Evolutionary conservation across 352 stramenopile genomes (phyloP).

Genomic region (Globisporangium nodosum): DNA sequence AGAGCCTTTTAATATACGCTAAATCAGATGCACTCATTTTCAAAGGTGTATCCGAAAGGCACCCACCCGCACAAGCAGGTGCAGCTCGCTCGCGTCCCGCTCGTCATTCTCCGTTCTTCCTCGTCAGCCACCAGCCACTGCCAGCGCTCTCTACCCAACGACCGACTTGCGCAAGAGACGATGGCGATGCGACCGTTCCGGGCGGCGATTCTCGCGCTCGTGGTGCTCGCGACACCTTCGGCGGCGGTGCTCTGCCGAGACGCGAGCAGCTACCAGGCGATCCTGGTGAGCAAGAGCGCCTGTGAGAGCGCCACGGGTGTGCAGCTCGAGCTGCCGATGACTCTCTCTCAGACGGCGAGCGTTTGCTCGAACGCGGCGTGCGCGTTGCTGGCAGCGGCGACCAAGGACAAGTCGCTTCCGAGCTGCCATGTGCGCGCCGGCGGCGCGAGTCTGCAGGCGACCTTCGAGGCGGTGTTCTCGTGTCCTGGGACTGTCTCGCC

Average conservation of each 20-base stretch:
- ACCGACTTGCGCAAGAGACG: too few species aligned
- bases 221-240: neutral
- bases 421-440: neutral
- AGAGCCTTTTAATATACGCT: neutral
- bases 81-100: neutral
- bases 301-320: slow-evolving; percentile 1
- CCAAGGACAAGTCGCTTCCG: neutral
- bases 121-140: neutral
- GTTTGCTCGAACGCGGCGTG: neutral
- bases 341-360: neutral
- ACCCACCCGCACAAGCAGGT: neutral
- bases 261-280: neutral
- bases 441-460: neutral
- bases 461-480: neutral
- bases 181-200: neutral
- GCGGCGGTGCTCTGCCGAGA: neutral
- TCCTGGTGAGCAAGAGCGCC: neutral
- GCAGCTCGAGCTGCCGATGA: neutral
- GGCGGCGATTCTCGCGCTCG: neutral
- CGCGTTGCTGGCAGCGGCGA: neutral
- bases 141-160: too few species aligned
- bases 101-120: neutral
- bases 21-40: neutral
- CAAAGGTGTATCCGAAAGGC: neutral
- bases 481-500: neutral